A percentile compares a stretch with the other conserved stretches of the same genome.
Evolutionary conservation across 257 asterid genomes (phyloP).

Genomic region (Nyctanthes arbortristis): DNA sequence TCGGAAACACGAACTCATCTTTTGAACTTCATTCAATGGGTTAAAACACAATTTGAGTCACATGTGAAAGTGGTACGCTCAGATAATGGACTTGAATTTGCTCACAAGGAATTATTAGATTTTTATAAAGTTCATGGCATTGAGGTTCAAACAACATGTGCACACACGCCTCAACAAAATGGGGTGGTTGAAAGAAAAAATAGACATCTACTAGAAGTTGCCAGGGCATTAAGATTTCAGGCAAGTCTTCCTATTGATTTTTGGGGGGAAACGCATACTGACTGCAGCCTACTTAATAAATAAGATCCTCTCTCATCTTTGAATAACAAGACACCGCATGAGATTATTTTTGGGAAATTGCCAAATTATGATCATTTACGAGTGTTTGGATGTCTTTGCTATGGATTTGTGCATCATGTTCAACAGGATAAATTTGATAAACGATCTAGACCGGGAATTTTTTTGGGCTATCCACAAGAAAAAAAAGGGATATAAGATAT

Average conservation of each 20-base stretch:
- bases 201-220: too few relatives aligned
- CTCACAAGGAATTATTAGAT: too few relatives aligned
- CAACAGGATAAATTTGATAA: neutral
- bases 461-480: neutral
- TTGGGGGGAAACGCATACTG: too few relatives aligned
- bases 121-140: neutral
- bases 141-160: neutral
- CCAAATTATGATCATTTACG: slow-evolving; percentile 5
- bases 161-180: slow-evolving; percentile 15
- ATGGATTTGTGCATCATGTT: neutral
- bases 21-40: neutral
- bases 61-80: neutral
- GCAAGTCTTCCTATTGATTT: too few relatives aligned
- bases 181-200: too few relatives aligned
- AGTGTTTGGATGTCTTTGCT: neutral
- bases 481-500: neutral
- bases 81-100: too few relatives aligned
- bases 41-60: neutral
- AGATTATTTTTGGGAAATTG: neutral
- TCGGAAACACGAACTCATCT: neutral
- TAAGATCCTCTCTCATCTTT: neutral
- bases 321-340: neutral
- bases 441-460: neutral
- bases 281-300: slow-evolving; percentile 13
- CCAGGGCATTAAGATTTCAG: too few relatives aligned